Evolutionary conservation across 2,329 filamentous ascomycete species (phyloP), one percentile per base, ranked within the genome.

Genomic region (Microdochium nivale): DNA sequence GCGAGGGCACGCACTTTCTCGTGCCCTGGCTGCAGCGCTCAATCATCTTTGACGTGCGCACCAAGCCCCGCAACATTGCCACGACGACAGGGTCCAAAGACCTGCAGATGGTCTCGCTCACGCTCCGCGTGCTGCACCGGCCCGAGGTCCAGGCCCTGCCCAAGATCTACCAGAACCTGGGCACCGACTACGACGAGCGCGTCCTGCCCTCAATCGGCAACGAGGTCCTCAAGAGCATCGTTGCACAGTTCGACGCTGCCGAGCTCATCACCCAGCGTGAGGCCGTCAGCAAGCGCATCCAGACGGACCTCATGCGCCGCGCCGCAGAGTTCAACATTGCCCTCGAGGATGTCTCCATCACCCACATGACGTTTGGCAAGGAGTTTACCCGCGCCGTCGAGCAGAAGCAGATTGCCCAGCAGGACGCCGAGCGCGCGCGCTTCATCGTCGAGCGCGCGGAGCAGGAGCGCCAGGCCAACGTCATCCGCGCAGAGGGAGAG

Each of bases 361-460:
- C 94, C 55, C 94, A 99, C 80, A 99, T 99, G 94, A 99, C 94
- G 50, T 99, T 99, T 69, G 94, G 94, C 62, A 92, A 92, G 72
- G 94, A 99, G 74, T 99, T 99, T 79, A 99, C 94, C 55, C 88
- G 89, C 72, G 94, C 94, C 58, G 94, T 99, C 64, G 94, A 99
- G 77, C 94, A 99, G 83, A 99, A 99, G 84, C 94, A 99, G 79
- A 99, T 99, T 70, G 94, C 94, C 52, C 94, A 99, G 76, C 94
- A 99, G 74, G 94, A 99, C 67, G 94, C 94, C 57, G 94, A 99
- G 80, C 83, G 94, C 59, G 94, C 94, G 48, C 83, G 94, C 59
- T 99, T 99, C 78, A 95, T 99, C 61, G 94, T 99, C 69, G 94
- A 99, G 81, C 90, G 90, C 70, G 94, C 94, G 55, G 94, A 99